Conservation (phyloP, 2,329 filamentous ascomycete genomes). For the Xylariomycetidae sp. region DNA sequence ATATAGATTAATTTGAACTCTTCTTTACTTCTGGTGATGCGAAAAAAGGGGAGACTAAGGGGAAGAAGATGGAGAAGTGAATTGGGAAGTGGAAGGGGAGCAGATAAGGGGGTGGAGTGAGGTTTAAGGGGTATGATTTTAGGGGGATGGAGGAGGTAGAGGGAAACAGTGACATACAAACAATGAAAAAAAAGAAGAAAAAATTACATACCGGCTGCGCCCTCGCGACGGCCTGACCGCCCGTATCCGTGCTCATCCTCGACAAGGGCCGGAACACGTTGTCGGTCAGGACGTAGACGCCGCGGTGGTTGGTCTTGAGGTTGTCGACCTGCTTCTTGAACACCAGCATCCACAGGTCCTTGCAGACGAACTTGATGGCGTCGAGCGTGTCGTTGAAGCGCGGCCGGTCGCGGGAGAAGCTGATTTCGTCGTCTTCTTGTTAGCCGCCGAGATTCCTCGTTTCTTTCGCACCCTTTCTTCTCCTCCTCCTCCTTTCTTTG, state of each 20-base stretch:
- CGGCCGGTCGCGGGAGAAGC: slow-evolving; percentile 77
- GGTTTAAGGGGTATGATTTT: too few relatives aligned
- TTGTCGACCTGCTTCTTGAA: slow-evolving; percentile 99
- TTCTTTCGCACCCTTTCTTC: too few relatives aligned
- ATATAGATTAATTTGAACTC: too few relatives aligned
- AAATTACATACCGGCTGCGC: slow-evolving; percentile 68
- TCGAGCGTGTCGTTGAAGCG: slow-evolving; percentile 90
- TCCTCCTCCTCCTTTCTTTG: too few relatives aligned
- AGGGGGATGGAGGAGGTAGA: too few relatives aligned
- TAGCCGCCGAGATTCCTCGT: too few relatives aligned
- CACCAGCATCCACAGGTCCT: slow-evolving; percentile 91
- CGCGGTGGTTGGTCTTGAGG: slow-evolving; percentile 94
- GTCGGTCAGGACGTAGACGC: slow-evolving; percentile 94
- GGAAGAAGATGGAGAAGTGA: too few relatives aligned
- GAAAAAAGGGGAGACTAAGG: slow-evolving; percentile 7
- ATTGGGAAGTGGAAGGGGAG: too few relatives aligned
- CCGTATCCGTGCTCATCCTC: slow-evolving; percentile 80
- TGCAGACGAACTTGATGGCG: slow-evolving; percentile 97
- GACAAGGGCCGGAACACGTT: slow-evolving; percentile 84
- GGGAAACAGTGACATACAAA: too few relatives aligned
- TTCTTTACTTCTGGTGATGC: too few relatives aligned
- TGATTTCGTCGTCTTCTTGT: too few relatives aligned
- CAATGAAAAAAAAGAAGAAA: slow-evolving; percentile 3
- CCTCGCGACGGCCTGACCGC: slow-evolving; percentile 65
- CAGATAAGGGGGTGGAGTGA: too few relatives aligned